Base-by-base conservation (phyloP, 2,329 filamentous ascomycete species). In the Trichoderma harzianum region DNA sequence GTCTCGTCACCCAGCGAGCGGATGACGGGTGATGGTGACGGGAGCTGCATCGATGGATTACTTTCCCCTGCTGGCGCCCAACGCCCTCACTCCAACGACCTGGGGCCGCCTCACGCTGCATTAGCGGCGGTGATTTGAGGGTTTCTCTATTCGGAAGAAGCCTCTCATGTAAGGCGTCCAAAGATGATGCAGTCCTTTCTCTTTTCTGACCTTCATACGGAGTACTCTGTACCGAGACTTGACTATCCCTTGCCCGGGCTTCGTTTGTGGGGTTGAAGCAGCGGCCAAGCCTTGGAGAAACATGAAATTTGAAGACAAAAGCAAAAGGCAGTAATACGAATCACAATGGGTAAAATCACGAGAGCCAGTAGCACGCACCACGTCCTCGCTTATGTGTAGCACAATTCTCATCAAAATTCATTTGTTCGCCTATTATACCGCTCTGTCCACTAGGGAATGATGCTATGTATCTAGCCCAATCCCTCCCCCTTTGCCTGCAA, bases 121-220 rank as follows among this genome's bases (percentile, higher is more conserved):
- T 70, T 70, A 70, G 67, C 36, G 57, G 28, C 36, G 21, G 1
- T 47, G 39, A 60, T 21, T 18, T 62, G 34, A 11, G 34, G 10
- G 55, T 63, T 70, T 26, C 67, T 53, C 67, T 64, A 53, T 70
- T 70, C 39, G 58, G 58, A 63, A 47, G 24, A 39, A 16, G 24
- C 47, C 43, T 28, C 24, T 39, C 30, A 65, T 57, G 36, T 28
- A 70, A 7, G 34, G 7, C 43, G 43, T 47, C n/a, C 43, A 21
- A 47, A 47, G n/a, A 6, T 21, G 5, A 10, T 21, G 43, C n/a
- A 47, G 10, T 47, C 39, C 18, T 8, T 47, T 47, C 21, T 24
- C 58, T 51, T 11, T 21, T 11, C 18, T 47, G 10, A 11, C n/a
- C 3, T 53, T 24, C 11, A n/a, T n/a, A 28, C 28, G 28, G 28